Evolutionary conservation across 1,284 basidiomycete species (phyloP).

Genomic region (Meripilus lineatus): DNA sequence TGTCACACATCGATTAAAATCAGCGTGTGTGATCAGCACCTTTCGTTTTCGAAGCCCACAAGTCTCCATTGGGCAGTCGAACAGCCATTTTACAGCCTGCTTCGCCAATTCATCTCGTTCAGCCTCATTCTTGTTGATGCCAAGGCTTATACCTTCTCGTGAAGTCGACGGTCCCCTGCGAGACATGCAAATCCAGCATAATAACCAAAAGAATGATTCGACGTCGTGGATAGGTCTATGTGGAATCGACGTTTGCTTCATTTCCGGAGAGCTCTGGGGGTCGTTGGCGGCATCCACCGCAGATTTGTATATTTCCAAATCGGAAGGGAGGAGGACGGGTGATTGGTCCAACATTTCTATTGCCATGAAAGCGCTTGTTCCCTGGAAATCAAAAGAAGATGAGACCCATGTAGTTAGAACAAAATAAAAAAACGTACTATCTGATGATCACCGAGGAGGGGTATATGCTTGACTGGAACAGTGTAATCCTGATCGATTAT

Average conservation of each 20-base stretch:
- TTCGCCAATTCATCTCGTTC: not conserved
- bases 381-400: too few species aligned
- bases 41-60: too few species aligned
- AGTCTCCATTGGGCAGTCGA: too few species aligned
- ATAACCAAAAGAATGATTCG: not conserved
- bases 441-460: too few species aligned
- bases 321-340: not conserved
- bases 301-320: too few species aligned
- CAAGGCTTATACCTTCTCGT: too few species aligned
- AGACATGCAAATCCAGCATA: not conserved
- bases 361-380: not conserved
- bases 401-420: too few species aligned
- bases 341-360: not conserved
- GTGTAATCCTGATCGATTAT: not conserved
- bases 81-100: too few species aligned
- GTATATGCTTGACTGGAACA: too few species aligned
- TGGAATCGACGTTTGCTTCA: too few species aligned
- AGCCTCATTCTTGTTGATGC: not conserved
- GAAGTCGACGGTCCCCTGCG: not conserved
- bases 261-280: too few species aligned
- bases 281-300: not conserved
- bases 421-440: too few species aligned
- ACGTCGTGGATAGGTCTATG: not conserved
- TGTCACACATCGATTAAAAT: not conserved
- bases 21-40: not conserved